Base-by-base conservation (phyloP, 352 stramenopile species). In the Thalassiosira hispida region DNA sequence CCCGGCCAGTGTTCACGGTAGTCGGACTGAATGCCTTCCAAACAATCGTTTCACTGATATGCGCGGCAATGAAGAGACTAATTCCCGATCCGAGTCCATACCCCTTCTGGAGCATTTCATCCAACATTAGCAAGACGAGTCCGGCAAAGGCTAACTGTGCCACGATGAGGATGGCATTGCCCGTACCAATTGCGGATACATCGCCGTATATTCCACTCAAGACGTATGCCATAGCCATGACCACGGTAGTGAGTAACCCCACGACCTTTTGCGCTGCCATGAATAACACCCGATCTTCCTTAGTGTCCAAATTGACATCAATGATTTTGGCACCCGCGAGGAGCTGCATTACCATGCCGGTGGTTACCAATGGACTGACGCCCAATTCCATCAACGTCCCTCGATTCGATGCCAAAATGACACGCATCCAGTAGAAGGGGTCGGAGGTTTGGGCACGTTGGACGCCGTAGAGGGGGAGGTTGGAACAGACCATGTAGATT, bases 21-120 rank as follows among this genome's bases (percentile, higher is more conserved):
- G 96, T 99, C 20, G 97, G 97, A 78, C 92, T 98, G 86, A 99
- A 99, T 42, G 97, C 96, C 89, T 99, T 99, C 97, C 97, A 99
- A 25, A 99, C 95, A 86, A 99, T 99, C 73, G 96, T 99, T 93
- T 99, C 97, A 79, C 97, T 99, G 86, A 99, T 99, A 94, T 99
- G 99, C 65, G 97, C 99, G 51, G 97, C 97, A 77, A 99, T 99
- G 83, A 99, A 99, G 65, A 99, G 95, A 73, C 96, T 99, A 86
- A 99, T 99, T 78, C 97, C 97, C 55, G 95, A 98, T 68, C 97
- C 97, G 35, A 99, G 93, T 61, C 97, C 97, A 88, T 99, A 99
- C 60, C 97, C 97, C 91, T 99, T 99, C 90, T 99, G 97, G 60
- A 99, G 94, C 84, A 99, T 94, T 89, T 99, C 97, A 85, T 99